A percentile compares a stretch with the other conserved stretches of the same genome.
Conservation (phyloP, 139 green algal species). For the Closterium sp. region DNA sequence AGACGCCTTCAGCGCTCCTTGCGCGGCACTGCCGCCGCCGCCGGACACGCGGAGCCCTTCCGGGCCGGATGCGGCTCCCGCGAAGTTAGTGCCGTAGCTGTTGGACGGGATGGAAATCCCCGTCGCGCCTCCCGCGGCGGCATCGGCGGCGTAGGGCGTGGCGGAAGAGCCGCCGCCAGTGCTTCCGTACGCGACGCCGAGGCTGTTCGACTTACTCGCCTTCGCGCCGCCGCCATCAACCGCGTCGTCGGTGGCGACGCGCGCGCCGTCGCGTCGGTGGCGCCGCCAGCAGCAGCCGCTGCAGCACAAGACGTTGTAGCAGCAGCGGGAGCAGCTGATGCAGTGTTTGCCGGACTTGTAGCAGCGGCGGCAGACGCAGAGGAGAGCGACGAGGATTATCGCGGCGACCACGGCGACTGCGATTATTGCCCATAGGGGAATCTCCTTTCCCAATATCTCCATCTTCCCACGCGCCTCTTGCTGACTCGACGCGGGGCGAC, state of each 20-base stretch:
- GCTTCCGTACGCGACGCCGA: background rate
- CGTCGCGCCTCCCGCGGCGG: background rate
- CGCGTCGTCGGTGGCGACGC: background rate
- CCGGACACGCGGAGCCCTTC: too few species aligned
- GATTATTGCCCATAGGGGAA: background rate
- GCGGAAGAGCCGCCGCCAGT: background rate
- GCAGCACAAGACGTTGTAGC: background rate
- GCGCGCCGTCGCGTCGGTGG: background rate
- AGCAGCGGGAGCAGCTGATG: background rate
- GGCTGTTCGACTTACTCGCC: background rate
- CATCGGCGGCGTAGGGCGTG: background rate
- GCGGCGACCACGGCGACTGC: background rate
- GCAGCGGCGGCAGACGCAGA: background rate
- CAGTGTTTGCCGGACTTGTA: background rate
- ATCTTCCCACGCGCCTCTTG: background rate
- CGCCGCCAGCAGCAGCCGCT: background rate
- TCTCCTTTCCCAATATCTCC: background rate
- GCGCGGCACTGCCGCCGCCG: too few species aligned
- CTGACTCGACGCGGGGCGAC: background rate
- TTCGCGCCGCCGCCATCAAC: background rate
- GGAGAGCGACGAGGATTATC: background rate
- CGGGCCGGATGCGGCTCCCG: too few species aligned
- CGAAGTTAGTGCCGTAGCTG: too few species aligned
- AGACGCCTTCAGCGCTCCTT: background rate
- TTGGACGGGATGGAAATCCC: background rate